Evolutionary conservation across 768 basidiomycete species (phyloP), one percentile per base, ranked within the genome.

Genomic region (Boletus rufocinnamomeus): DNA sequence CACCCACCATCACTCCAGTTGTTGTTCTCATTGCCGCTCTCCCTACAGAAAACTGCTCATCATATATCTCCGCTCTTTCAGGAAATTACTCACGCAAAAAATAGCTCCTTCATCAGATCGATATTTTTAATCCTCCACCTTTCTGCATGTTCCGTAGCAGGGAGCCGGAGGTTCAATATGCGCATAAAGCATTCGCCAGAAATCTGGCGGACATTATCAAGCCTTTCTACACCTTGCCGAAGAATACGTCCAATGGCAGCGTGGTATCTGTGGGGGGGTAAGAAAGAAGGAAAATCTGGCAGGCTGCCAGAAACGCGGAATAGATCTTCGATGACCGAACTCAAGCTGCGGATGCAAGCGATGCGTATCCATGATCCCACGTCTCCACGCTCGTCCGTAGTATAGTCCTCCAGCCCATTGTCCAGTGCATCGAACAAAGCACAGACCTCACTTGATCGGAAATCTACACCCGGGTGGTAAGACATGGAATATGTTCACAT

Each of bases 291-390:
- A 57, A 87, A 82, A 51, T 80, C 72, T 1, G 77, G 66, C 32
- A 83, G 65, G n/a, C 61, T 65, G 52, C 57, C 65, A 27, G 83
- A 78, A 46, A 76, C 67, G 14, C 72, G 65, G 63, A 89, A 78
- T 4, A 92, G 66, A 27, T 82, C 75, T 64, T 80, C 76, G 45
- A 82, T 75, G 57, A 85, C 73, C 9, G 77, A 74, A 19, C 84
- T 78, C 55, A 95, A 74, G 11, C 88, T 88, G 47, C 78, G 79
- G 51, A 95, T 81, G 65, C 88, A 91, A 2, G 86, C 84, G 8
- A 90, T 82, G 61, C 96, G 90, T 52, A 95, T 82, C 94, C 95
- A 97, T 2, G 96, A 98, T 43, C 96, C 96, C 38, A 99, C 89
- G 69, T 99, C 97, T 5, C 96, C 96, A 63, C 96, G 86, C 69